Evolutionary conservation across 495 filamentous ascomycete species (phyloP).

Genomic region (Platismatia glauca): DNA sequence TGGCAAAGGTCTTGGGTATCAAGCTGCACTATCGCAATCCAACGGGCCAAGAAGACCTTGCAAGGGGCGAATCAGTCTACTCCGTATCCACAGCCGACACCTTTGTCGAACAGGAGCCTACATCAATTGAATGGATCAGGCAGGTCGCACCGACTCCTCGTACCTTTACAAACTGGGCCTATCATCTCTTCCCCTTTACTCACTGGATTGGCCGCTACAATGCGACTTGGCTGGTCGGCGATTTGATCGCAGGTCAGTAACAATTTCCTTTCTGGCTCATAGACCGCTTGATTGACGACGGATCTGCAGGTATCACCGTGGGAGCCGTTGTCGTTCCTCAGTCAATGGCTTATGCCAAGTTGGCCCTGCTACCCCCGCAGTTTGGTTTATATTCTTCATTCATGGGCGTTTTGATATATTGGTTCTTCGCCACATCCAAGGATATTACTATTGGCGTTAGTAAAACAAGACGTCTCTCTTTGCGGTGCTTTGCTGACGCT

Average conservation of each 20-base stretch:
- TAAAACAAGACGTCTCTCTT: slow-evolving; percentile 16
- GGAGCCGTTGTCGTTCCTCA: slow-evolving; percentile 94
- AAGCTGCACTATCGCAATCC: slow-evolving; percentile 61
- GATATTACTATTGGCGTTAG: slow-evolving; percentile 97
- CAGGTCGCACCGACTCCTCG: slow-evolving; percentile 48
- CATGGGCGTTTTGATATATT: slow-evolving; percentile 92
- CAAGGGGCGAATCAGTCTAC: slow-evolving; percentile 68
- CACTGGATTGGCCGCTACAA: slow-evolving; percentile 88
- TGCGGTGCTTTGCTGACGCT: slow-evolving; percentile 12
- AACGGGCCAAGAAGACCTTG: slow-evolving; percentile 46
- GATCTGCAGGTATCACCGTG: slow-evolving; percentile 68
- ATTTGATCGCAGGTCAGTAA: slow-evolving; percentile 75
- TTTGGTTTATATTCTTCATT: slow-evolving; percentile 96
- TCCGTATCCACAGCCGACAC: slow-evolving; percentile 67
- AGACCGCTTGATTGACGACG: slow-evolving; percentile 13
- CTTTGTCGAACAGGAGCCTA: slow-evolving; percentile 79
- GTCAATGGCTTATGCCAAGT: slow-evolving; percentile 89
- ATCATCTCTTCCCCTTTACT: slow-evolving; percentile 74
- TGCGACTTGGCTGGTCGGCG: slow-evolving; percentile 75
- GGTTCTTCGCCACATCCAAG: slow-evolving; percentile 98
- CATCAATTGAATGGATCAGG: slow-evolving; percentile 58
- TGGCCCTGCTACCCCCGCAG: slow-evolving; percentile 68
- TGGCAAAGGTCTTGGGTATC: slow-evolving; percentile 80
- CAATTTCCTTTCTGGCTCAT: slow-evolving; percentile 2
- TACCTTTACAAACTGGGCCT: slow-evolving; percentile 50